Base-by-base conservation (phyloP, 2,329 filamentous ascomycete genomes). In the Botrytis tulipae region DNA sequence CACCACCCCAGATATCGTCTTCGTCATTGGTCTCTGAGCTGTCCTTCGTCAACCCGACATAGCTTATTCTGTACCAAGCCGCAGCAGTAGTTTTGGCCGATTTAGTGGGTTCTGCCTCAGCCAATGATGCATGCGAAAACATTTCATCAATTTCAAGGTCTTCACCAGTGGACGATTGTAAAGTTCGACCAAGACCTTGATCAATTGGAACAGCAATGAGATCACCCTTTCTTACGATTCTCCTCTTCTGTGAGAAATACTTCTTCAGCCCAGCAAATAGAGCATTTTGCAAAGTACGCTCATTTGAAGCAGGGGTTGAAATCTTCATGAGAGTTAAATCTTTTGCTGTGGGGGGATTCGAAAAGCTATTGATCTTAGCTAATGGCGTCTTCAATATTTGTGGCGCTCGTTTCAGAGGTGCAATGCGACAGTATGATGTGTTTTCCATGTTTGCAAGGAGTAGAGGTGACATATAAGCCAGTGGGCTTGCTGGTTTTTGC, bases 1-100 rank as follows among this genome's bases (percentile, higher is more conserved):
- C 90, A 1, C 93, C 92, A 54, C 93, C 94, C 96, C 96, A 99
- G 14, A 91, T 85, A 70, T 93, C 91, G 67, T 91, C 88, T 2
- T 88, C 85, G 22, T 88, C 88, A n/a, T 87, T 86, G 14, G 16
- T 32, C 12, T 88, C 85, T 1, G 78, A 76, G 79, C 79, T 85
- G 78, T 84, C 90, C 77, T 84, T 89, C 80, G 84, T 84, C 9
- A 87, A 83, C 72, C 86, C 85, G 70, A 97, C 91, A 74, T 93
- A 92, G 57, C 92, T 92, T 59, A 99, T 92, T 76, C 91, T 93
- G 85, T 98, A 98, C 96, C 96, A 99, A 12, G 93, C 95, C 32
- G 97, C 92, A 44, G 86, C 88, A 82, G 78, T 81, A 57, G 78
- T 77, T 42, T 80, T 79, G 1, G 79, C 76, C 70, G 75, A 75